Percentiles rank a stretch among this genome's conserved stretches.
phyloP scores from a whole-genome alignment of 768 basidiomycete species.

The Favolaschia claudopus region DNA sequence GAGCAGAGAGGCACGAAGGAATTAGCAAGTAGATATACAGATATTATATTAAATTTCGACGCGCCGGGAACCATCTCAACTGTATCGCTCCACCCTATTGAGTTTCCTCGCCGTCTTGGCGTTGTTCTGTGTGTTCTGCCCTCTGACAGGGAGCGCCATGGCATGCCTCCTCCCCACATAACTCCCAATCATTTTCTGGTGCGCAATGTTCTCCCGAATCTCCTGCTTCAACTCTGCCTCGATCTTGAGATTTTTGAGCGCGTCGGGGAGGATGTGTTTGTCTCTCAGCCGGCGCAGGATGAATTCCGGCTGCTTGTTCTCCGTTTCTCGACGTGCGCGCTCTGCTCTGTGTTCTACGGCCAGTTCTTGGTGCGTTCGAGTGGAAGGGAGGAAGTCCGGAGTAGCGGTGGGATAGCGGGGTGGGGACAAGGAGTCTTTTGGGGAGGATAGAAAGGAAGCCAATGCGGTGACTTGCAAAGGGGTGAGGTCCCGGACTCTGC shows the following conservation, averaged over 20 bases:
- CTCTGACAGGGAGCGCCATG: conserved; percentile 92
- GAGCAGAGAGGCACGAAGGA: too few species aligned
- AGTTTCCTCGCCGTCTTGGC: conserved; percentile 90
- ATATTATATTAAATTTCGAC: not conserved
- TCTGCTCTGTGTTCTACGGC: conserved; percentile 48
- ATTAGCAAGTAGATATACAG: too few species aligned
- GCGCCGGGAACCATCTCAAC: not conserved
- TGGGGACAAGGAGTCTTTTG: conserved; percentile 73
- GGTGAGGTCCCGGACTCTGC: conserved; percentile 82
- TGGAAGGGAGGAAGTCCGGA: conserved; percentile 55
- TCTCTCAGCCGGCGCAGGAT: conserved; percentile 16
- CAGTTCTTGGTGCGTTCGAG: conserved; percentile 49
- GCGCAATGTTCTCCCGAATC: conserved; percentile 90
- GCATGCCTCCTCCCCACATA: conserved; percentile 94
- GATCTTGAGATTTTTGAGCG: conserved; percentile 78
- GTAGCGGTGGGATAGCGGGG: conserved; percentile 73
- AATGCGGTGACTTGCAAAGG: conserved; percentile 89
- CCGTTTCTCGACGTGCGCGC: conserved; percentile 39
- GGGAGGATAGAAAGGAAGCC: conserved; percentile 94
- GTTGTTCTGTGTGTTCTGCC: conserved; percentile 92
- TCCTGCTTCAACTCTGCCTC: conserved; percentile 87
- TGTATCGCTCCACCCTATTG: conserved; percentile 79
- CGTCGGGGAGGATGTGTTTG: conserved; percentile 52
- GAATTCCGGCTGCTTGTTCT: conserved; percentile 36
- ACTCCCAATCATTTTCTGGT: conserved; percentile 92